Base-by-base conservation (phyloP, 2,329 filamentous ascomycete species). In the Zelopaecilomyces penicillatus region DNA sequence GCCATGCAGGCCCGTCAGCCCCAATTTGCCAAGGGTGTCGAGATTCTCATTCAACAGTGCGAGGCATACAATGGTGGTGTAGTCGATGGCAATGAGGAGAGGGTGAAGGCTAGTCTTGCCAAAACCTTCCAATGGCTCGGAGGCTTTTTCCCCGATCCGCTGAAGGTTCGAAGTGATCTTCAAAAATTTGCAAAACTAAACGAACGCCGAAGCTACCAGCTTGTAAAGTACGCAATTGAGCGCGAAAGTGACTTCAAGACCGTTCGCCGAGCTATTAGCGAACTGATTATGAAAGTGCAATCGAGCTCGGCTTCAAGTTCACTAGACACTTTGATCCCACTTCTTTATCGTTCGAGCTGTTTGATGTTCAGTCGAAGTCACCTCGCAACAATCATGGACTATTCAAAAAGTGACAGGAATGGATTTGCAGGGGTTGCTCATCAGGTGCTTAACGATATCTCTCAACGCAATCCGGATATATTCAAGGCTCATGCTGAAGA, bases 341-440 rank as follows among this genome's bases (percentile, higher is more conserved):
- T 98, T 11, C 70, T 97, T 4, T 95, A 95, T 60, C 82, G 88
- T 37, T 83, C 83, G 44, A 85, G 87, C 31, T 82, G 87, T 46
- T 75, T 98, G 51, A 78, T 95, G 52, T 96, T 94, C 69, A 98
- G 96, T 67, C 83, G 87, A 58, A 97, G 91, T 60, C 90, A 98
- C 60, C 82, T 98, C 12, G 82, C 90, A 3, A 82, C 87, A 0
- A 91, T 97, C 50, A 87, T 97, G 70, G 83, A 89, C 46, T 86
- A 84, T 57, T 89, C 90, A 8, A 83, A 88, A 56, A 90, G 81
- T 7, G 85, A 96, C 58, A 84, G 90, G 57, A 80, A 85, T 40
- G 83, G 82, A 0, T 72, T 96, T 40, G 87, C 85, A 5, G 70
- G 77, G 19, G 81, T 86, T 10, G 91, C 93, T 2, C 89, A 96